A percentile compares a stretch with the other conserved stretches of the same genome.
These are phyloP conservation scores for Tulasnella sp. DNA, from an alignment of 768 basidiomycete genomes.

Conservation along the genomic window DNA sequence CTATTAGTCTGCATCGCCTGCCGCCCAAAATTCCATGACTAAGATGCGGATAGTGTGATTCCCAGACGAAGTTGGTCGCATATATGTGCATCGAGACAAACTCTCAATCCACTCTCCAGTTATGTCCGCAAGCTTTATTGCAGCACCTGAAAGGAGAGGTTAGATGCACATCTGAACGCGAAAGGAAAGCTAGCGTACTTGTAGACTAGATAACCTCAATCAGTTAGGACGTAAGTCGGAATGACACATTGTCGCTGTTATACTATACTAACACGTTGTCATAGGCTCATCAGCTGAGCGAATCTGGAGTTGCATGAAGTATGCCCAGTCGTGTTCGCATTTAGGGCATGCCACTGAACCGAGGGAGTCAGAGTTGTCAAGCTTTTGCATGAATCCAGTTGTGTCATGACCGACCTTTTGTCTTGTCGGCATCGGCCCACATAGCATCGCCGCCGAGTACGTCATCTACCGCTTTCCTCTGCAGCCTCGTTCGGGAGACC, in stretches of 20 bases:
- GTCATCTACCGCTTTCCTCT: conserved; percentile 88
- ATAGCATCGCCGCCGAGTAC: conserved; percentile 88
- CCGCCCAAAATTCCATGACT: no score
- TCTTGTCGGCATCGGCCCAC: conserved; percentile 90
- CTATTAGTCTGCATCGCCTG: no score
- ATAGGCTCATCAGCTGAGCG: conserved; percentile 87
- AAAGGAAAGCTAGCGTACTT: background rate
- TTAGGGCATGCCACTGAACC: conserved; percentile 51
- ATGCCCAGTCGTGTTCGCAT: conserved; percentile 77
- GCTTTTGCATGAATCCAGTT: background rate
- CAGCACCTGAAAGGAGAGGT: conserved; percentile 8
- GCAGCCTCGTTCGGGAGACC: conserved; percentile 77
- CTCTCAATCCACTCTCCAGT: conserved; percentile 18
- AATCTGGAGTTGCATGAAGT: conserved; percentile 94
- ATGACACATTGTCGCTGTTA: background rate
- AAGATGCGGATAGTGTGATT: no score
- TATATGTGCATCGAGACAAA: no score
- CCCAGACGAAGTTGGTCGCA: no score
- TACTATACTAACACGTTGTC: conserved; percentile 44
- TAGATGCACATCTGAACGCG: background rate
- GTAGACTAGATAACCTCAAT: conserved; percentile 2
- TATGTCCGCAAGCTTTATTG: conserved; percentile 16
- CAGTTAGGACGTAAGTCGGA: no score
- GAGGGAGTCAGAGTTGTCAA: conserved; percentile 24
- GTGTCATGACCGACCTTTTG: conserved; percentile 43